A percentile compares a stretch with the other conserved stretches of the same genome.
These are phyloP conservation scores for Fraxinus anomala DNA, from an alignment of 257 asterid species.

Conservation along the genomic window DNA sequence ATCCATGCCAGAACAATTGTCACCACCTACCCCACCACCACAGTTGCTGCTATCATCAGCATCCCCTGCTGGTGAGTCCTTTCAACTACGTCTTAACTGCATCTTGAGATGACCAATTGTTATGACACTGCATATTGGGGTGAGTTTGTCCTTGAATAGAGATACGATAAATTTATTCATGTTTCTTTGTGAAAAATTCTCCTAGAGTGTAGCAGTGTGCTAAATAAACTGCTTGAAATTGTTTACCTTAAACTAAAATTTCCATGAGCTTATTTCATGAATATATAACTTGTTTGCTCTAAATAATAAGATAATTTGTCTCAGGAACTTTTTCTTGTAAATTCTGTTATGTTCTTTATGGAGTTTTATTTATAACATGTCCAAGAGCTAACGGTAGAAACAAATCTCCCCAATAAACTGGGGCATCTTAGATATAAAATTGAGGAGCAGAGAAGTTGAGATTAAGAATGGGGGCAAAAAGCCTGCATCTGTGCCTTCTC, in stretches of 20 bases:
- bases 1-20: constrained; percentile 35
- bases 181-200: constrained; percentile 5
- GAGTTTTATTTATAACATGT: neutral
- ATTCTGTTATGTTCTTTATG: constrained; percentile 8
- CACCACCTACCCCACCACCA: constrained; percentile 45
- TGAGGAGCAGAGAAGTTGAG: constrained; percentile 44
- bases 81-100: constrained; percentile 13
- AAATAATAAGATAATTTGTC: neutral
- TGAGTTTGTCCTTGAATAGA: neutral
- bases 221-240: constrained; percentile 13
- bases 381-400: constrained; percentile 1
- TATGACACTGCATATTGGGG: neutral
- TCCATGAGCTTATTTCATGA: neutral
- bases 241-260: neutral
- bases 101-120: neutral
- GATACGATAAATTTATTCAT: neutral
- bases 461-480: constrained; percentile 38
- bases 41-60: constrained; percentile 42
- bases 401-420: neutral
- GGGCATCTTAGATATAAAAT: constrained; percentile 38
- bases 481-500: constrained; percentile 38
- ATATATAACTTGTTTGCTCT: neutral
- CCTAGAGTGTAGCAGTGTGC: constrained; percentile 14
- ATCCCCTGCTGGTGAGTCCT: constrained; percentile 43
- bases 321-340: neutral